A percentile compares a stretch with the other conserved stretches of the same genome.
Evolutionary conservation across 352 stramenopile genomes (phyloP).

Genomic region (Globisporangium emineosum): DNA sequence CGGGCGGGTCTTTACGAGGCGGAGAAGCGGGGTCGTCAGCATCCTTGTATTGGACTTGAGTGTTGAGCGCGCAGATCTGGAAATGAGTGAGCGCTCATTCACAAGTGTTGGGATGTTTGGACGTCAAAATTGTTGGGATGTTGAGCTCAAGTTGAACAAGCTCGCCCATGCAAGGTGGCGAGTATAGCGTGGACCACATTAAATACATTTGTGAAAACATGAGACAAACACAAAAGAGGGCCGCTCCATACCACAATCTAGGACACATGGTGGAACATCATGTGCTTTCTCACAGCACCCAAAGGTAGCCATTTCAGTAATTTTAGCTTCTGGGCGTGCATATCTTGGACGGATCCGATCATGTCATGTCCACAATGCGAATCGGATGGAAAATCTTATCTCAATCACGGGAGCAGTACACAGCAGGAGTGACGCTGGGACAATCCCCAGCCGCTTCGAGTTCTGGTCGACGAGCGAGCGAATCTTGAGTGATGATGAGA

Average conservation of each 20-base stretch:
- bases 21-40: constrained; percentile 29
- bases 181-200: too few relatives aligned
- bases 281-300: not conserved
- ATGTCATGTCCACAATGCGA: not conserved
- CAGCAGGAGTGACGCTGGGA: not conserved
- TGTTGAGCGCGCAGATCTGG: constrained; percentile 3
- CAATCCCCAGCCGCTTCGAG: not conserved
- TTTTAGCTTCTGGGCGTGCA: too few relatives aligned
- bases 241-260: not conserved
- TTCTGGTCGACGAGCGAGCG: not conserved
- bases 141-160: constrained; percentile 10
- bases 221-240: not conserved
- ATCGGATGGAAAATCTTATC: too few relatives aligned
- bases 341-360: constrained; percentile 2
- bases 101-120: not conserved
- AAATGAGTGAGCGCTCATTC: constrained; percentile 8
- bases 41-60: constrained; percentile 10
- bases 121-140: not conserved
- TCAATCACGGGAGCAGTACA: not conserved
- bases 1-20: constrained; percentile 20
- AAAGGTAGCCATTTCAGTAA: constrained; percentile 5
- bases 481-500: not conserved
- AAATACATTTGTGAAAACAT: too few relatives aligned
- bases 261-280: not conserved
- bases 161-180: not conserved